Base-by-base conservation (phyloP, 2,329 filamentous ascomycete genomes). In the Clarireedia paspali region DNA sequence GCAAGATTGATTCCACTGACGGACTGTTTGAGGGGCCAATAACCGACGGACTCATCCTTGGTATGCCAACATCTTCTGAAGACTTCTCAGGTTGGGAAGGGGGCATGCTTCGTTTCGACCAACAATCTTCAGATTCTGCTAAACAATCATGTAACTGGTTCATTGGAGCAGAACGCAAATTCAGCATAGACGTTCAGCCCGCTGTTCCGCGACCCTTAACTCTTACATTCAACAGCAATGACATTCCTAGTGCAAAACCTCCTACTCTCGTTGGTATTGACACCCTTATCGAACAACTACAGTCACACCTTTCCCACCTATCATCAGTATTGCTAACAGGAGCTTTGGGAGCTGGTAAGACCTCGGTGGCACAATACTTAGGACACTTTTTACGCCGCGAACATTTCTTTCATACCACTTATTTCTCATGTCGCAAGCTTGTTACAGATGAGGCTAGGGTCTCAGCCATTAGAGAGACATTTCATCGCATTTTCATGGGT, bases 311-410 rank as follows among this genome's bases (percentile, higher is more conserved):
- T 4, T 83, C 85, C 0, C 88, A 95, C 63, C 82, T 89, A 61
- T 96, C 92, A 0, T 97, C 94, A 0, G 88, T 96, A 1, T 76
- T 99, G 24, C 72, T 99, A 45, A 95, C 91, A 0, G 94, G 94
- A 40, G 89, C 88, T 0, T 82, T 96, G 62, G 94, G 94, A 0
- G 87, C 91, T 23, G 94, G 94, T 26, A 99, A 99, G 73, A 91
- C 89, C 2, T 84, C 85, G 0, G 80, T 96, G 27, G 82, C 88
- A 4, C 87, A 88, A 59, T 76, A 89, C 26, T 73, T 97, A 27
- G 89, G 87, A 1, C 83, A 89, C 66, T 80, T 79, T 42, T 74
- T 99, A 53, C 83, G 87, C 24, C 79, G 79, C 53, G 83, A 90
- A 47, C 80, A 82, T 52, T 75, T 96, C 0, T 96, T 89, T 68